phyloP scores from a whole-genome alignment of 2,329 filamentous ascomycete genomes.

The Ilyonectria sp. region DNA sequence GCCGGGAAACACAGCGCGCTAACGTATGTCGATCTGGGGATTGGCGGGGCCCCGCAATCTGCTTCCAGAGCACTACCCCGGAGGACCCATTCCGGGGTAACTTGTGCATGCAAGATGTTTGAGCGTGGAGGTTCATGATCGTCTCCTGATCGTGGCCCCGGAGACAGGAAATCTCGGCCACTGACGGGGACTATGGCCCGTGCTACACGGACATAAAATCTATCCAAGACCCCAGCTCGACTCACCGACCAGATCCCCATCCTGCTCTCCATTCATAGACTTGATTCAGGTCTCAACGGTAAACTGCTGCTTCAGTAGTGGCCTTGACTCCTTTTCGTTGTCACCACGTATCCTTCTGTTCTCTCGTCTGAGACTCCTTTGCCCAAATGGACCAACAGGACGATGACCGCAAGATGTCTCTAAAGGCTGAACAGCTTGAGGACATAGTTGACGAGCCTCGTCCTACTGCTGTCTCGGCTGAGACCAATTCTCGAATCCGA shows the following conservation, averaged over 20 bases:
- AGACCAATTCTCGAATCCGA: constrained; percentile 21
- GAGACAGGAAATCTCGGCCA: constrained; percentile 18
- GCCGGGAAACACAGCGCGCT: neutral
- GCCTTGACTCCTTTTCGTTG: neutral
- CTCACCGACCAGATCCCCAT: neutral
- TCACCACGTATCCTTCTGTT: neutral
- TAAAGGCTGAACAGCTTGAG: constrained; percentile 27
- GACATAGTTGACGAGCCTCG: constrained; percentile 18
- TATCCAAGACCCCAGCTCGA: neutral
- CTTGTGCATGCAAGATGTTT: neutral
- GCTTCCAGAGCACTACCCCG: neutral
- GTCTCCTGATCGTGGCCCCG: neutral
- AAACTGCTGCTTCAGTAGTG: neutral
- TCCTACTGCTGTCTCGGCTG: constrained; percentile 5
- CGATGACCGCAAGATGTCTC: constrained; percentile 23
- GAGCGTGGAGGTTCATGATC: neutral
- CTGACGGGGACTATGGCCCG: constrained; percentile 15
- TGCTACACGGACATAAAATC: neutral
- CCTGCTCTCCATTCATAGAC: neutral
- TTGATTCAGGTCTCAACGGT: neutral
- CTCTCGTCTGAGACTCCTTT: neutral
- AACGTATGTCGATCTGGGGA: constrained; percentile 12
- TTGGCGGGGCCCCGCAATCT: constrained; percentile 22
- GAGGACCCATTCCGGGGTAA: neutral
- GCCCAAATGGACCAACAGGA: constrained; percentile 13